Percentiles rank a stretch among this genome's conserved stretches.
These are phyloP conservation scores for Musa beccarii DNA, from an alignment of 176 grass and related monocot genomes.

Conservation along the genomic window DNA sequence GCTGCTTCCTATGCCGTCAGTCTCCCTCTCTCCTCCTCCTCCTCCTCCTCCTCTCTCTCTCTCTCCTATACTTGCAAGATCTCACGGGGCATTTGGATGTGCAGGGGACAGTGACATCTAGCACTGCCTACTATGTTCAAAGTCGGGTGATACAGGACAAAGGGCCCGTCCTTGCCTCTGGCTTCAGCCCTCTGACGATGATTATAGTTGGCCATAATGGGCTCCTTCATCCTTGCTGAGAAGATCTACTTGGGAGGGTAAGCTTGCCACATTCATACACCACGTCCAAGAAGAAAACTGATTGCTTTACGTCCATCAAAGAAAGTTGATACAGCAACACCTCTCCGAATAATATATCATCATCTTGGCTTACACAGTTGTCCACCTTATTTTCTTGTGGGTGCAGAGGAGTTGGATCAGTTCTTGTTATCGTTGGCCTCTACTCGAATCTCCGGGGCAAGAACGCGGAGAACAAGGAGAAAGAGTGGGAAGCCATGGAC, in stretches of 20 bases:
- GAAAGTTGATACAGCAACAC: too few species aligned
- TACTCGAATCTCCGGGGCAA: background rate
- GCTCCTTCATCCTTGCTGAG: conserved; percentile 12
- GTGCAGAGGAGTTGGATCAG: background rate
- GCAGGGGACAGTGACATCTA: conserved; percentile 5
- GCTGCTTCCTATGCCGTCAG: conserved; percentile 21
- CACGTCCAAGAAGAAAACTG: too few species aligned
- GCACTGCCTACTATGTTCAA: conserved; percentile 17
- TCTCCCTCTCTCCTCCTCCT: background rate
- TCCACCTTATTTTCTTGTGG: background rate
- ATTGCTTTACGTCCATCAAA: too few species aligned
- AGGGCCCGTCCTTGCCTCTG: conserved; percentile 12
- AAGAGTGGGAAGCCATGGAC: background rate
- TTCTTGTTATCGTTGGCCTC: background rate
- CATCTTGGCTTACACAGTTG: too few species aligned
- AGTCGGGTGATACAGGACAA: conserved; percentile 5
- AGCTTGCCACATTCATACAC: background rate
- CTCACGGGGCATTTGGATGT: background rate
- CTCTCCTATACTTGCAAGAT: background rate
- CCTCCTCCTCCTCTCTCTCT: background rate
- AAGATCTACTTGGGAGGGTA: conserved; percentile 14
- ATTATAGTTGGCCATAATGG: conserved; percentile 16
- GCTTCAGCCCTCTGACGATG: conserved; percentile 14
- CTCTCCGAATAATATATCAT: too few species aligned
- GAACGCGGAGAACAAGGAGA: background rate